Conservation (phyloP, 2,329 filamentous ascomycete genomes). For the Aspergillus amoenus region DNA sequence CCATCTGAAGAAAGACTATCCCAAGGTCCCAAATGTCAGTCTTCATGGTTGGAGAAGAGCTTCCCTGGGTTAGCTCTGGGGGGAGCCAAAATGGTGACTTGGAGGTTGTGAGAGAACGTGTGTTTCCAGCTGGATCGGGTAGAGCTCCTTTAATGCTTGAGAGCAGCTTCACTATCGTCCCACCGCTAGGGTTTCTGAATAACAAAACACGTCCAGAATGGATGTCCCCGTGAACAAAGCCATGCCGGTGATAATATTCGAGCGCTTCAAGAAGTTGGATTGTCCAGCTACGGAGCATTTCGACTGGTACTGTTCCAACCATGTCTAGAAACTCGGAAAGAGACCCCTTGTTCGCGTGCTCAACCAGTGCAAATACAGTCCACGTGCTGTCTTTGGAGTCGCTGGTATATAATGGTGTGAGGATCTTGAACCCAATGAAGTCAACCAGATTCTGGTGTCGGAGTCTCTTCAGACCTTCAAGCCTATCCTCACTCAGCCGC, state of each 20-base stretch:
- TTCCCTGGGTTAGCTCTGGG: slow-evolving; percentile 69
- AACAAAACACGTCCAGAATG: slow-evolving; percentile 78
- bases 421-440: slow-evolving; percentile 80
- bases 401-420: slow-evolving; percentile 47
- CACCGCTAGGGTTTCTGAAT: slow-evolving; percentile 66
- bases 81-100: slow-evolving; percentile 81
- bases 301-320: slow-evolving; percentile 69
- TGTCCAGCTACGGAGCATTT: slow-evolving; percentile 84
- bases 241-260: slow-evolving; percentile 81
- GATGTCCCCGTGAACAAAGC: slow-evolving; percentile 79
- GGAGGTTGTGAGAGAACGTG: slow-evolving; percentile 52
- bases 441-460: slow-evolving; percentile 75
- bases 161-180: slow-evolving; percentile 61
- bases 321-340: slow-evolving; percentile 79
- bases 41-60: slow-evolving; percentile 61
- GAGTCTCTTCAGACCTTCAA: slow-evolving; percentile 73
- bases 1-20: slow-evolving; percentile 88
- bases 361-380: slow-evolving; percentile 73
- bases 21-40: slow-evolving; percentile 96
- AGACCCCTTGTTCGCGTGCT: slow-evolving; percentile 78
- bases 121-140: slow-evolving; percentile 48
- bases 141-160: slow-evolving; percentile 51
- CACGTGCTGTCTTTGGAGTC: slow-evolving; percentile 52
- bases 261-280: slow-evolving; percentile 86
- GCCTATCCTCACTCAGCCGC: slow-evolving; percentile 70